Percentiles rank a stretch among this genome's conserved stretches.
Conservation (phyloP, 495 filamentous ascomycete species). For the Neurospora sp. region DNA sequence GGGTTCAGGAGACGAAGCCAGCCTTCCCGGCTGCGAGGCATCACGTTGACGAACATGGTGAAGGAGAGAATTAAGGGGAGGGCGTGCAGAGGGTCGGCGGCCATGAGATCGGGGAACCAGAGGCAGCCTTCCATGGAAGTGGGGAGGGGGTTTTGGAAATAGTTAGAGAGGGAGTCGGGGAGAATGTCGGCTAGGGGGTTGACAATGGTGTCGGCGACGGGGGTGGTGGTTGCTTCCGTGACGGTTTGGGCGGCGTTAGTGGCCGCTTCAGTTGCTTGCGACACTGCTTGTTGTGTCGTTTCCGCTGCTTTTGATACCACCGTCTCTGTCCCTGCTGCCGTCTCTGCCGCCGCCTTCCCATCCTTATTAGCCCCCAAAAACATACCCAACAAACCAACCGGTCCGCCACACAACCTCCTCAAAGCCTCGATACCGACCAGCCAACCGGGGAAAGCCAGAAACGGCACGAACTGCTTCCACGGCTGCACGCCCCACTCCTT, state of each 20-base stretch:
- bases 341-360: not conserved
- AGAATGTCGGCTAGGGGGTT: not conserved
- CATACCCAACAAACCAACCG: constrained; percentile 41
- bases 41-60: constrained; percentile 34
- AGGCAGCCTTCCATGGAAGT: constrained; percentile 59
- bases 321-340: not conserved
- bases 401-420: constrained; percentile 50
- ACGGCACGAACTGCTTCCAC: constrained; percentile 36
- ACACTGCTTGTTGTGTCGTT: not conserved
- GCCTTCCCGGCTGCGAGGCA: constrained; percentile 9
- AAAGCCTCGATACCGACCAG: constrained; percentile 57
- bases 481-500: constrained; percentile 34
- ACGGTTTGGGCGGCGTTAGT: not conserved
- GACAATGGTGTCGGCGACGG: not conserved
- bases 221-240: not conserved
- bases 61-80: constrained; percentile 52
- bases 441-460: constrained; percentile 53
- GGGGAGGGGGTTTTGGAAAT: not conserved
- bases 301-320: not conserved
- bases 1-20: not conserved
- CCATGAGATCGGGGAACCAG: constrained; percentile 72
- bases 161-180: not conserved
- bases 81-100: constrained; percentile 55
- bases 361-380: constrained; percentile 9
- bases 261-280: not conserved